Percentiles rank a stretch among this genome's conserved stretches.
These are phyloP conservation scores for Yamadazyma triangularis DNA, from an alignment of 1,139 yeast species.

Conservation along the genomic window DNA sequence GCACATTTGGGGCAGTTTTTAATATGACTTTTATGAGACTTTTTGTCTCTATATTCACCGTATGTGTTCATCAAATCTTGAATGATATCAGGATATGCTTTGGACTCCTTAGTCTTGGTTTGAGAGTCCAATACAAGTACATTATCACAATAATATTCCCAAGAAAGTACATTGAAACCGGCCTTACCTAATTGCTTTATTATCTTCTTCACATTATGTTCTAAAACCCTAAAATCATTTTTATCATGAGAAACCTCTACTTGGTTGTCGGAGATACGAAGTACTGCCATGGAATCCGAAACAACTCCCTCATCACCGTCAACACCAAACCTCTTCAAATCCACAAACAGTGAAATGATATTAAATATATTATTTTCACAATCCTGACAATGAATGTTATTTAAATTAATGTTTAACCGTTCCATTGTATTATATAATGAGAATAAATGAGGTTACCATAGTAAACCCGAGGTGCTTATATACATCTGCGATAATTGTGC, in stretches of 20 bases:
- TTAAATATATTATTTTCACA: conserved; percentile 37
- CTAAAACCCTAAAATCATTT: conserved; percentile 14
- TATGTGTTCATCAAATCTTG: conserved; percentile 11
- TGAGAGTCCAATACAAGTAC: conserved; percentile 10
- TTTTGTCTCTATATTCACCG: conserved; percentile 8
- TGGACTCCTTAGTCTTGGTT: neutral
- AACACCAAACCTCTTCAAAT: neutral
- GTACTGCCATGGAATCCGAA: conserved; percentile 6
- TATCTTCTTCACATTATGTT: conserved; percentile 20
- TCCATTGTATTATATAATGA: too few relatives aligned
- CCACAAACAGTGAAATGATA: conserved; percentile 13
- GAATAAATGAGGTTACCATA: too few relatives aligned
- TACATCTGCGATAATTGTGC: conserved; percentile 5
- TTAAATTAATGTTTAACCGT: conserved; percentile 23
- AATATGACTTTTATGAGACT: conserved; percentile 18
- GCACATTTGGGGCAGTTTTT: conserved; percentile 31
- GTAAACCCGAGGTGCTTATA: too few relatives aligned
- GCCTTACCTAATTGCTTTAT: too few relatives aligned
- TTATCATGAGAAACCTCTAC: conserved; percentile 18
- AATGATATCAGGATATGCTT: neutral
- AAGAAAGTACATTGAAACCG: conserved; percentile 33
- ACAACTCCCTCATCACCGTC: neutral
- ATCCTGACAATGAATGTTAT: conserved; percentile 50
- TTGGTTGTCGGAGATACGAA: conserved; percentile 14
- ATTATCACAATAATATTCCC: conserved; percentile 25